Evolutionary conservation across 202 grass and related monocot species (phyloP), one percentile per base, ranked within the genome.

Genomic region (Eragrostis tef): DNA sequence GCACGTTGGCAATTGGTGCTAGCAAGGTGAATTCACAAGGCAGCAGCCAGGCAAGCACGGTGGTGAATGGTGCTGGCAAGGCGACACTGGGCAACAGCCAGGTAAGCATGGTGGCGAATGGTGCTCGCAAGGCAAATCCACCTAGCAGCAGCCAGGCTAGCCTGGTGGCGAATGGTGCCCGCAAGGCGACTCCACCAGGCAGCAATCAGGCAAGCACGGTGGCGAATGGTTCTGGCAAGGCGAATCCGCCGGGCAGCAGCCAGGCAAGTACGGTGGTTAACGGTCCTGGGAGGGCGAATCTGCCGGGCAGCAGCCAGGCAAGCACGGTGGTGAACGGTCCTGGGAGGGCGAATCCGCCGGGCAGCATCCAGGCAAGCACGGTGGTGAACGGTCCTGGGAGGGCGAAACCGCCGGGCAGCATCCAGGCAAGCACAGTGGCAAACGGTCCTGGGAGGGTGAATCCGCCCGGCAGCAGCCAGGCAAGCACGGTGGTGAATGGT

Each of bases 101-200:
- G 41, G 72, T 14, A 27, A 78, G 52, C 31, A 42, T 19, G 17
- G 42, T 51, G 20, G 58, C 46, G 31, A 82, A 71, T 61, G 77
- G 14, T 41, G 20, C 26, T 71, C n/a, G 9, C 36, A 71, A 76
- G 31, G 87, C 24, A 27, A 31, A 31, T 31, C 3, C 29, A 31
- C 70, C 71, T 58, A 22, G 71, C 65, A 77, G n/a, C 45, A 67
- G 19, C 47, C 77, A 51, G 27, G 60, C 60, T 13, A 74, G 52
- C 19, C 2, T n/a, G 0, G 17, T 25, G 72, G 68, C 49, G 22
- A 86, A 46, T 56, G 54, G 11, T 9, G 1, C 11, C 39, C 43
- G 34, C 7, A 79, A 67, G 47, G 61, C 2, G 16, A 81, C 84
- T 61, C 43, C 29, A 36, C 61, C 69, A 62, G 45, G 43, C 75